Base-by-base conservation (phyloP, 768 basidiomycete genomes). In the Leccinum broughii region DNA sequence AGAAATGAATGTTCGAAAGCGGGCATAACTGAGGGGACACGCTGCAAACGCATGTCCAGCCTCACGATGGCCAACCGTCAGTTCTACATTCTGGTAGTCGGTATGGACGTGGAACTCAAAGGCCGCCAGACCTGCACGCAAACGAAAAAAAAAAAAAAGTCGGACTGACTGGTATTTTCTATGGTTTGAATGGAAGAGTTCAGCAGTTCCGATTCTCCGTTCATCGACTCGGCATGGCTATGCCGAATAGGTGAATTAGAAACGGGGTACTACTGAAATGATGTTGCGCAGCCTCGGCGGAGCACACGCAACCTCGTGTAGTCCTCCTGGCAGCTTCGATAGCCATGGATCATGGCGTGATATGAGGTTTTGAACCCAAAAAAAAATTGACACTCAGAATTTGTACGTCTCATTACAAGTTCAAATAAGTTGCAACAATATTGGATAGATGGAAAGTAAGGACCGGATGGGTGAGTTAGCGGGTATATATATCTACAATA, bases 401-500 rank as follows among this genome's bases (percentile, higher is more conserved):
- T 41, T 41, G 17, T 55, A 56, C 22, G 14, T n/a, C 32, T 55
- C 37, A 41, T 58, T n/a, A 20, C 5, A 26, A 24, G 13, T 13
- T 35, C 20, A 22, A 46, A 22, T 24, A 50, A 49, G 22, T 20
- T 48, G 22, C 22, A 20, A 24, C 46, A 49, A 35, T 34, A 34
- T 34, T 46, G 44, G 15, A 17, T 44, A 44, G 44, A 59, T 30
- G 14, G 26, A 52, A 41, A 48, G 28, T 51, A 62, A 61, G 41
- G 58, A 63, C 50, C 24, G 61, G 58, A 26, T 1, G 34, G 48
- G 50, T 41, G 54, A 49, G 52, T 59, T 55, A 37, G 44, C 53
- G 61, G 64, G 68, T 70, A 70, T 71, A 39, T 35, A 39, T 20
- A 39, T 51, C 60, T 65, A 61, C 63, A 14, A 39, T 60, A 70